phyloP scores from a whole-genome alignment of 208 protist genomes.

The Crithidia bombi region DNA sequence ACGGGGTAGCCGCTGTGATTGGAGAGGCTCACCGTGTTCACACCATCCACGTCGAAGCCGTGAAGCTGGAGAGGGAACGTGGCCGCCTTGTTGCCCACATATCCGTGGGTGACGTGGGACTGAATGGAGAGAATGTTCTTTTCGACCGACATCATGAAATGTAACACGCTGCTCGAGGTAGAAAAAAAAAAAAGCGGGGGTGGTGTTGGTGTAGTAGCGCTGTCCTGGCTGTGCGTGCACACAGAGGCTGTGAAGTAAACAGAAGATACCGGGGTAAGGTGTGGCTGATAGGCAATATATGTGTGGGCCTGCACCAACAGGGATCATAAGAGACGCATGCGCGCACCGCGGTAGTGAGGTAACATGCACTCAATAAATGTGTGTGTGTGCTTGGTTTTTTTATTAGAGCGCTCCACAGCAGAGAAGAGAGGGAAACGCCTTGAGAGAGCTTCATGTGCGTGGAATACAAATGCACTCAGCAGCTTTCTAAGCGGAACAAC shows the following conservation, averaged over 20 bases:
- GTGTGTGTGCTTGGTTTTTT: neutral
- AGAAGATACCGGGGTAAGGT: too few relatives aligned
- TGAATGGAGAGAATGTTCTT: constrained; percentile 94
- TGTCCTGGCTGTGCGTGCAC: neutral
- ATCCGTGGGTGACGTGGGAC: constrained; percentile 95
- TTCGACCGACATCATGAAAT: constrained; percentile 24
- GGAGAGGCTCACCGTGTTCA: constrained; percentile 95
- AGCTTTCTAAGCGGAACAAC: too few relatives aligned
- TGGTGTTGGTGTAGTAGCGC: neutral
- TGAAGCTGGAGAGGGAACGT: constrained; percentile 94
- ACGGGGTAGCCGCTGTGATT: constrained; percentile 95
- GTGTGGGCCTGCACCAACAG: too few relatives aligned
- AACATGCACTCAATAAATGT: too few relatives aligned
- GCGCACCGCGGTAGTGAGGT: too few relatives aligned
- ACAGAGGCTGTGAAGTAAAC: too few relatives aligned
- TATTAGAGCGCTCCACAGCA: too few relatives aligned
- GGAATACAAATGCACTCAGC: too few relatives aligned
- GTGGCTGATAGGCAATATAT: too few relatives aligned
- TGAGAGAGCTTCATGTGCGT: too few relatives aligned
- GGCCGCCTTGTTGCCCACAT: constrained; percentile 96
- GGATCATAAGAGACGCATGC: too few relatives aligned
- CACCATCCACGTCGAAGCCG: constrained; percentile 94
- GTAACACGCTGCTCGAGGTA: neutral
- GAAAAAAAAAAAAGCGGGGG: neutral
- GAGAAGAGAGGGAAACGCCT: too few relatives aligned